A percentile compares a stretch with the other conserved stretches of the same genome.
These are phyloP conservation scores for Linnemannia elongata DNA, from an alignment of 192 early-diverging fungal species.

Conservation along the genomic window DNA sequence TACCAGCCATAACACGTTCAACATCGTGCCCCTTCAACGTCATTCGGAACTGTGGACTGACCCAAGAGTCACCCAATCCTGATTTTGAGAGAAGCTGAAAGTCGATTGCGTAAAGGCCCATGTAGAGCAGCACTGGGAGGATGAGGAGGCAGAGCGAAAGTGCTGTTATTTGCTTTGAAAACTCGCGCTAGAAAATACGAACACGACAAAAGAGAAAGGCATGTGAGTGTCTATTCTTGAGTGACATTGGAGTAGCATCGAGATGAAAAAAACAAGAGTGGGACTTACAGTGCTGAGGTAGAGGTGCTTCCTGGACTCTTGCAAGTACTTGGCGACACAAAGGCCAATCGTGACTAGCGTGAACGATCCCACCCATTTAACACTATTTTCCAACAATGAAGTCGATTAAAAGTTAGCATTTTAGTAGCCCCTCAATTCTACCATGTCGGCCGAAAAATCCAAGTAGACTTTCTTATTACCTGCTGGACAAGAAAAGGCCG, in stretches of 20 bases:
- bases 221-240: background rate
- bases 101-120: constrained; percentile 88
- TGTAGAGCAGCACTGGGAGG: constrained; percentile 82
- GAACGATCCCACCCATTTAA: constrained; percentile 97
- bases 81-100: constrained; percentile 80
- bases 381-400: constrained; percentile 57
- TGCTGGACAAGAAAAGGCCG: constrained; percentile 69
- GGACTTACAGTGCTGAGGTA: constrained; percentile 61
- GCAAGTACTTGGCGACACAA: constrained; percentile 84
- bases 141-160: constrained; percentile 87
- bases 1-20: constrained; percentile 40
- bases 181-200: constrained; percentile 27
- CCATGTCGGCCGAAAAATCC: background rate
- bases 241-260: background rate
- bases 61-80: constrained; percentile 90
- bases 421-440: background rate
- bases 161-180: constrained; percentile 79
- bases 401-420: background rate
- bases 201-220: background rate
- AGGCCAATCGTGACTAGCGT: constrained; percentile 84
- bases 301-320: constrained; percentile 81
- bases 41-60: constrained; percentile 88
- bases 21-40: constrained; percentile 76
- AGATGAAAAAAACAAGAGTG: background rate
- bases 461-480: background rate